phyloP scores from a whole-genome alignment of 1,139 yeast species.

The Nakaseomyces sp. region DNA sequence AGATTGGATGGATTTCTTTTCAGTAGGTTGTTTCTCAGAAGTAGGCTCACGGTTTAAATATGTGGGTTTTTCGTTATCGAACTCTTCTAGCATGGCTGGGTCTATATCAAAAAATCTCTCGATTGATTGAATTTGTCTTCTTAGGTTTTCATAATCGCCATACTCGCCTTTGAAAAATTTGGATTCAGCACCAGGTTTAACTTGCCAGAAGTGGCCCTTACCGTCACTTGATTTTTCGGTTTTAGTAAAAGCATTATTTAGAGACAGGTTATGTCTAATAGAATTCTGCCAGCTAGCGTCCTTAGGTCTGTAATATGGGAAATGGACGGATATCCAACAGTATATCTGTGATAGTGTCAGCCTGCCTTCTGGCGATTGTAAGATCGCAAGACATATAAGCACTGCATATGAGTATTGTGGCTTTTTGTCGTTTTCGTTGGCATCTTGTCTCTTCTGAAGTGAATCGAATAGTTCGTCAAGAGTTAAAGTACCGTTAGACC shows the following conservation, averaged over 20 bases:
- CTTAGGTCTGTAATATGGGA: constrained; percentile 70
- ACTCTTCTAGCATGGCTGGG: constrained; percentile 4
- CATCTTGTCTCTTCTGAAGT: constrained; percentile 18
- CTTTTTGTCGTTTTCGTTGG: constrained; percentile 37
- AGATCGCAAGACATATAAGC: constrained; percentile 85
- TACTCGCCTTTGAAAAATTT: constrained; percentile 56
- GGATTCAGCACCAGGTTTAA: constrained; percentile 72
- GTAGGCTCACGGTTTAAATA: constrained; percentile 1
- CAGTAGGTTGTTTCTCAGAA: not conserved
- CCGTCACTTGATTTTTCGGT: constrained; percentile 92
- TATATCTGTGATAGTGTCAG: constrained; percentile 87
- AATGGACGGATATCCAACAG: constrained; percentile 84
- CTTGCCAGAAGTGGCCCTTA: constrained; percentile 95
- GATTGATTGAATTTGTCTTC: constrained; percentile 2
- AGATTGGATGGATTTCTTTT: not conserved
- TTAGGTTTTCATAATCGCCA: constrained; percentile 16
- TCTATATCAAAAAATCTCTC: constrained; percentile 3
- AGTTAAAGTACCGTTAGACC: constrained; percentile 20
- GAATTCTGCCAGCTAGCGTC: constrained; percentile 96
- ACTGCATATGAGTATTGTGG: constrained; percentile 96
- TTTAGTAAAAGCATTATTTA: constrained; percentile 81
- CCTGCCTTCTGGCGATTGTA: constrained; percentile 70
- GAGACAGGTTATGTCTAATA: constrained; percentile 74
- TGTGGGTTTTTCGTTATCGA: constrained; percentile 5
- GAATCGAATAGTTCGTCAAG: constrained; percentile 20